Evolutionary conservation across 2,329 filamentous ascomycete species (phyloP), one percentile per base, ranked within the genome.

Genomic region (Chaetomium olivaceum): DNA sequence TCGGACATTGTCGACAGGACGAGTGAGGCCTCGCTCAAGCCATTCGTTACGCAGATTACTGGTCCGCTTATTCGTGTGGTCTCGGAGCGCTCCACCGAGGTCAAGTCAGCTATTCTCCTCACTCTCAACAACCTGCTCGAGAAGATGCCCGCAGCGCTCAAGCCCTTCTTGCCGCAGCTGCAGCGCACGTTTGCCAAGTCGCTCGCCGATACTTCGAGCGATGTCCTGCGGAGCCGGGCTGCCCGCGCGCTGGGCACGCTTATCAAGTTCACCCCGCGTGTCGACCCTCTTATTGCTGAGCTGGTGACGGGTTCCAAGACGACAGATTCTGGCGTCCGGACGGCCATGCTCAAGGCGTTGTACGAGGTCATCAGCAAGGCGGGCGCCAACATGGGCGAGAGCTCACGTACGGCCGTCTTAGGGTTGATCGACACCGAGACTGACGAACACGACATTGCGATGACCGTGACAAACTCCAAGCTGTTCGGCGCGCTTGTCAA

Each of bases 101-200:
- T 99, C 78, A 98, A 97, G 80, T 90, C 92, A 67, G 95, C 95
- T 51, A 97, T 99, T 76, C 83, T 99, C 67, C 85, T 96, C 62
- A 97, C 95, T 0, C 86, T 99, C 71, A 98, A 97, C 81, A 97
- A 96, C 72, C 82, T 99, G 33, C 83, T 99, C 46, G 93, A 97
- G 79, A 99, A 98, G 85, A 98, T 99, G 77, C 95, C 95, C 0
- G 87, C 91, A 11, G 94, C 96, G 71, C 85, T 99, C 67, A 97
- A 98, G 80, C 95, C 95, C 3, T 99, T 99, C 86, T 80, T 99
- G 75, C 95, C 95, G 11, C 95, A 99, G 76, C 85, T 99, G 61
- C 95, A 99, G 79, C 88, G 95, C 67, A 99, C 95, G 0, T 99
- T 99, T 80, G 94, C 95, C 65, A 96, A 97, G 79, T 94, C 93